Evolutionary conservation across 2,329 filamentous ascomycete species (phyloP), one percentile per base, ranked within the genome.

Genomic region (Magnaporthiopsis poae): DNA sequence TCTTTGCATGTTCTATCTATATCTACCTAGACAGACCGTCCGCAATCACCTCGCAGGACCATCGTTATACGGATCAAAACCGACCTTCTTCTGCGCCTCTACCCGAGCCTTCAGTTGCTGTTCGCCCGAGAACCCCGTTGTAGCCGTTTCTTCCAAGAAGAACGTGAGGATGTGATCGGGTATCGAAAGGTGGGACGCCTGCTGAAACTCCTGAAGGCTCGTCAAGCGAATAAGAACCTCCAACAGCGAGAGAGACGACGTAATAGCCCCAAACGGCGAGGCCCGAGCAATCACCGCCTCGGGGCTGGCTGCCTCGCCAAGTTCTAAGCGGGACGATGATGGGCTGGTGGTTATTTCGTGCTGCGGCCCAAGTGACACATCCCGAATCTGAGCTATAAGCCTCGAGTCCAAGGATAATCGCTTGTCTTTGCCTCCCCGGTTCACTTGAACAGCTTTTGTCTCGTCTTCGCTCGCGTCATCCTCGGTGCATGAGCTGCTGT

Each of bases 131-230:
- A 84, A 69, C 0, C 83, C 81, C 5, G 82, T 83, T 2, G 81
- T 82, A 8, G 83, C 85, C 1, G 81, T 81, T 67, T 86, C 82
- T 68, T 86, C 84, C 21, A 97, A 81, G 78, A 96, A 97, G 79
- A 96, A 96, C 65, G 89, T 92, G 60, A 96, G 81, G 2, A 96
- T 86, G 71, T 96, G 91, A 74, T 97, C 93, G 1, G 90, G 90
- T 68, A 96, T 95, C 8, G 91, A 86, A n/a, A 96, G 84, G 72
- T 96, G 92, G 0, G 91, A 92, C 60, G 87, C 85, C 80, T 97
- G 93, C 74, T 96, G 90, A 75, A 95, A 96, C 79, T 96, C 92
- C 74, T 96, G 93, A 18, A 96, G 84, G 29, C 92, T 91, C 5
- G 90, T 88, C 62, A 97, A 84, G 60, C 94, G 91, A 62, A 96